phyloP scores from a whole-genome alignment of 441 rosid genomes.

The Croton setiger region DNA sequence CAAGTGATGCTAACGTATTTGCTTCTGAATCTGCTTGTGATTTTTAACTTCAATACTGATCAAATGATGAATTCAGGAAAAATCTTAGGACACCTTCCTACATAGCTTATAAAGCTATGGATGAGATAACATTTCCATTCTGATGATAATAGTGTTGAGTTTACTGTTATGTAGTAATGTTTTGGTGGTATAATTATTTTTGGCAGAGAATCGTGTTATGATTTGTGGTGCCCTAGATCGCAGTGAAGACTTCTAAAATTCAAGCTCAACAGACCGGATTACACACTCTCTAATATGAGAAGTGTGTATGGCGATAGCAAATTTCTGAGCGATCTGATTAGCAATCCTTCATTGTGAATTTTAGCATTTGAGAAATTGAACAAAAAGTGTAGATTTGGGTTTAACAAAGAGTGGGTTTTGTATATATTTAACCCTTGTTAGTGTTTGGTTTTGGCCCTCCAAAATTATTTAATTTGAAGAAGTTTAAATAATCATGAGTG shows the following conservation, averaged over 20 bases:
- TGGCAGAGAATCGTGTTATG: not conserved
- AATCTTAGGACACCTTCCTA: constrained; percentile 52
- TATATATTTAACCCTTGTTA: too few relatives aligned
- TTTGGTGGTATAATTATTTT: not conserved
- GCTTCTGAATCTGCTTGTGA: constrained; percentile 55
- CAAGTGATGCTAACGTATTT: constrained; percentile 34
- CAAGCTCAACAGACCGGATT: constrained; percentile 98
- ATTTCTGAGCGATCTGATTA: constrained; percentile 58
- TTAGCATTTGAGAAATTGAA: too few relatives aligned
- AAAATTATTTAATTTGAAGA: too few relatives aligned
- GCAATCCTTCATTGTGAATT: too few relatives aligned
- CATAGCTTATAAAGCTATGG: constrained; percentile 27
- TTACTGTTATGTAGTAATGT: not conserved
- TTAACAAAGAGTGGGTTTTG: too few relatives aligned
- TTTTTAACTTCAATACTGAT: constrained; percentile 4
- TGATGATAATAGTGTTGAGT: constrained; percentile 22
- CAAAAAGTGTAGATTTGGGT: too few relatives aligned
- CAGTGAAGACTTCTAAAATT: constrained; percentile 62
- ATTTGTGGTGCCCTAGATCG: constrained; percentile 23
- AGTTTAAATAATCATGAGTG: too few relatives aligned
- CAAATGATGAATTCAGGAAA: constrained; percentile 41
- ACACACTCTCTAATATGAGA: constrained; percentile 33
- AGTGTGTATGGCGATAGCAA: constrained; percentile 65
- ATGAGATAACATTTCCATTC: constrained; percentile 28
- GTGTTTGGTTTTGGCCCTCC: too few relatives aligned